Base-by-base conservation (phyloP, 371 early-diverging fungal species). In the Nematocida displodere region DNA sequence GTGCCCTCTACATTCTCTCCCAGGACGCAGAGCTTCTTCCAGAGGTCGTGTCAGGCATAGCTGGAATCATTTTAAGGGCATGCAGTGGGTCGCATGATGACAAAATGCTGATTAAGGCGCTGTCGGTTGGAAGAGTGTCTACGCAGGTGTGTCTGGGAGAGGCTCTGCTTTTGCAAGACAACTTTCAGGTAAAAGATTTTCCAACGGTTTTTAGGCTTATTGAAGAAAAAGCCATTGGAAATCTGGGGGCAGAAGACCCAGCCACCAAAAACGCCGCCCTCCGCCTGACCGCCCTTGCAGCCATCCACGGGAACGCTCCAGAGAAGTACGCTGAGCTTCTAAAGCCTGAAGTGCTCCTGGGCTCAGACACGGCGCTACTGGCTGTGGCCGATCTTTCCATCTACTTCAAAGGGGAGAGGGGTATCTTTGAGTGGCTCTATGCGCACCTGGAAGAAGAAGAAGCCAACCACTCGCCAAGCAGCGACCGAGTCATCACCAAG, bases 1-100 rank as follows among this genome's bases (percentile, higher is more conserved):
- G 75, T 26, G 46, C 37, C 13, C n/a, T 71, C 3, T 71, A 59
- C 33, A 71, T 71, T 34, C 42, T 71, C 13, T 47, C 61, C 2
- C 50, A 37, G 46, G 37, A 52, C 13, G 28, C 4, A 8, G 34
- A 15, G 1, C 29, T 67, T 0, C 47, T 56, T 5, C 15, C 0
- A 15, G 61, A 46, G 15, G 56, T 67, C 24, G 68, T 67, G 13
- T 42, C 54, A 15, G 37, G 34, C 17, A 59, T 54, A 2, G 42
- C 42, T 31, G 13, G 58, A 0, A 67, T 67, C 58, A 40, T 67
- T 2, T 28, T 56, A 15, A 67, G 42, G 36, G 56, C 68, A n/a
- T 56, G 58, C 29, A 46, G 33, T 8, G 68, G 68, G 28, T 28
- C 34, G 11, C 46, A 59, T 5, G 37, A 26, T 31, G 40, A 20